phyloP scores from a whole-genome alignment of 2,329 filamentous ascomycete genomes.

The Lachnellula willkommii region DNA sequence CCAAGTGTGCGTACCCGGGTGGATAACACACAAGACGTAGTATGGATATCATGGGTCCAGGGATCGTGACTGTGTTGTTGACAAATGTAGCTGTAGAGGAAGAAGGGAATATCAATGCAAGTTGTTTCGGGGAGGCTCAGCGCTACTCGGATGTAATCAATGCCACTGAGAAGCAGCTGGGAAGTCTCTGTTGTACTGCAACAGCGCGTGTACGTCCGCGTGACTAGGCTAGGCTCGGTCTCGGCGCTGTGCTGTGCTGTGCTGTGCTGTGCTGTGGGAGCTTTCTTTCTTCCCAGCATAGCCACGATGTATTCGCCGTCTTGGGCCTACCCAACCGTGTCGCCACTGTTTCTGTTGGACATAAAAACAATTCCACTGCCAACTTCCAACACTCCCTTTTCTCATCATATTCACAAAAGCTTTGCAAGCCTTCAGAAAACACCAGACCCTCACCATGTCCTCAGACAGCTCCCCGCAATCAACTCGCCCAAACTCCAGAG shows the following conservation, averaged over 20 bases:
- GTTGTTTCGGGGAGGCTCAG: no score
- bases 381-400: neutral
- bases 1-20: no score
- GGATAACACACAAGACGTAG: neutral
- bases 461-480: constrained; percentile 19
- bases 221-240: no score
- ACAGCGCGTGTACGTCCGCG: no score
- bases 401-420: neutral
- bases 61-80: no score
- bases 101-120: no score
- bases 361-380: neutral
- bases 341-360: neutral
- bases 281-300: neutral
- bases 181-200: no score
- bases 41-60: no score
- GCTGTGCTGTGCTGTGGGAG: neutral
- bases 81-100: no score
- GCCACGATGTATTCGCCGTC: neutral
- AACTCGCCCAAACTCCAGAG: constrained; percentile 24
- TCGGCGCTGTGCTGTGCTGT: neutral
- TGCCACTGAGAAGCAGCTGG: no score
- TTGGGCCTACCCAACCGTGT: no score
- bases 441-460: constrained; percentile 14
- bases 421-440: neutral
- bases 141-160: no score